Base-by-base conservation (phyloP, 306 rosid species). In the Canavalia ensiformis region DNA sequence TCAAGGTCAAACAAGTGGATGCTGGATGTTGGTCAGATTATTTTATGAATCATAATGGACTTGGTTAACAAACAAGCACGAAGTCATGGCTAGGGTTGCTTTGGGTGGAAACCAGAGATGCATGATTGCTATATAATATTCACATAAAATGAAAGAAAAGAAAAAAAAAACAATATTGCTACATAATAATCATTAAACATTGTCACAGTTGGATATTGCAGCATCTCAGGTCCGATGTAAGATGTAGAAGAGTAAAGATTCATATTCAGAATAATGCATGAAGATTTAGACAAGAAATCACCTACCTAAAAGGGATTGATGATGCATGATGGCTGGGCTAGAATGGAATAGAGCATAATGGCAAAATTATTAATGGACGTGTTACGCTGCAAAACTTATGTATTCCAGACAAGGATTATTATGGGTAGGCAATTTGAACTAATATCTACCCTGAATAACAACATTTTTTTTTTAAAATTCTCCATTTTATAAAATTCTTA, bases 1-100 rank as follows among this genome's bases (percentile, higher is more conserved):
- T 57, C 73, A 71, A 49, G 76, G 71, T 90, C 88, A 85, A 77
- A 78, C 57, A 80, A 82, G 28, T 35, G 67, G 73, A 82, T 59
- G 65, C 37, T 33, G 67, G 73, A 82, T 59, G 65, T 31, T 33
- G 59, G 30, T 67, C 77, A 86, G 37, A 74, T 62, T 82, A 60
- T 66, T 73, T 70, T n/a, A 50, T 79, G 72, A 49, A 59, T 35
- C 60, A 51, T 35, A 55, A 68, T 39, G 54, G 73, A 57, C 66
- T 56, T 54, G 29, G 51, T 45, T 45, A 25, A 45, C 71, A 34
- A 72, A 65, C 31, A 72, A 83, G 2, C 57, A 68, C 29, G 6
- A 44, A 46, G 47, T 41, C 69, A 25, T 66, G 72, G 87, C 68
- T 47, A 4, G 59, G 65, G 71, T 75, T 68, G 62, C 62, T 33